Base-by-base conservation (phyloP, 1,284 basidiomycete genomes). In the Trichosporon ovoides region DNA sequence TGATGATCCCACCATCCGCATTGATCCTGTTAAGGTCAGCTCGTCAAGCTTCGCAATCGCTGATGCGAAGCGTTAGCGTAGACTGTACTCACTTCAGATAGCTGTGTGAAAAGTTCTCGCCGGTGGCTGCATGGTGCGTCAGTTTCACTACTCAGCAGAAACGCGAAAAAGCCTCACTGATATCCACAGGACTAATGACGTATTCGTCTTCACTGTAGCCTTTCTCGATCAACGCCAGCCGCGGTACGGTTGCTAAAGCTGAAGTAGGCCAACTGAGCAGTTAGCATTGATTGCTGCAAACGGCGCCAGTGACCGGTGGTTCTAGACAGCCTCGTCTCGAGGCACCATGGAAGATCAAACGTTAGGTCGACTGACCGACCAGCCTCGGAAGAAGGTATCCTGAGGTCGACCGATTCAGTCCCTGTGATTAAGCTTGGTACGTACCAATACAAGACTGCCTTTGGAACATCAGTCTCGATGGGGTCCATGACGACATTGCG, bases 81-180 rank as follows among this genome's bases (percentile, higher is more conserved):
- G n/a, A n/a, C n/a, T n/a, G 46, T 33, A 61, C 72, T 68, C 61
- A 78, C 71, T 73, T 75, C 3, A 79, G 63, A 61, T 75, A 79
- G 0, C 70, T 68, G 3, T 77, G 77, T 1, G 73, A 63, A 55
- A 80, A 80, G 64, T 79, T 80, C 71, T 79, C 76, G 52, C 79
- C 79, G 59, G 75, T 75, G 57, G 69, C 78, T 79, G 58, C 11
- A 13, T 22, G 24, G 14, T 22, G 10, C 43, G 43, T 48, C n/a
- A 48, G 43, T 31, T 28, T 28, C 43, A n/a, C 9, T 22, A 9
- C 13, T 2, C 6, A 3, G 12, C 22, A 16, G 1, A 3, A n/a
- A 18, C 5, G 22, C 11, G n/a, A 22, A 28, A 16, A 28, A 28
- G 43, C 16, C 74, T 69, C 61, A 76, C 75, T 68, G 53, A 74